Percentiles rank a stretch among this genome's conserved stretches.
These are phyloP conservation scores for Omphalotus guepiniiformis DNA, from an alignment of 768 basidiomycete genomes.

Conservation along the genomic window DNA sequence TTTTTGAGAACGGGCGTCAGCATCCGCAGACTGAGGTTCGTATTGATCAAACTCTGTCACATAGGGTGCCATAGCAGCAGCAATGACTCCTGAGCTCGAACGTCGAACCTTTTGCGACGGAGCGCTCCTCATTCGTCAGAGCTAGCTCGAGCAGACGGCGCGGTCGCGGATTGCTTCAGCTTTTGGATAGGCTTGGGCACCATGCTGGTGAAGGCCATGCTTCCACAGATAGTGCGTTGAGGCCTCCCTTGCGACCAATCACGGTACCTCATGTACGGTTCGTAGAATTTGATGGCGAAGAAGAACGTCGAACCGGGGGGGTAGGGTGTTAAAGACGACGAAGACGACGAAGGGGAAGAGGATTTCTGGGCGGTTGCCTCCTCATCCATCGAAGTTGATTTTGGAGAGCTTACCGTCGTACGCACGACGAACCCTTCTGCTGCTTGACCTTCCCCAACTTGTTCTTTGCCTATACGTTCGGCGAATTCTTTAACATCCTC, in stretches of 20 bases:
- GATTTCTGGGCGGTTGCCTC: slow-evolving; percentile 15
- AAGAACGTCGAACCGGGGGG: slow-evolving; percentile 47
- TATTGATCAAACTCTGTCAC: slow-evolving; percentile 13
- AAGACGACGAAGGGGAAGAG: too few relatives aligned
- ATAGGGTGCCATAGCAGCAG: slow-evolving; percentile 12
- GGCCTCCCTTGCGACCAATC: slow-evolving; percentile 6
- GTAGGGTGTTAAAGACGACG: too few relatives aligned
- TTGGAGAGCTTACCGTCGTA: slow-evolving; percentile 50
- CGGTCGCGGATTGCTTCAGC: background rate
- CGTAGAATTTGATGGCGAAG: slow-evolving; percentile 36
- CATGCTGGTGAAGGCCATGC: slow-evolving; percentile 12
- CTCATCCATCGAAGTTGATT: slow-evolving; percentile 19
- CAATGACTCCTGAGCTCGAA: slow-evolving; percentile 9
- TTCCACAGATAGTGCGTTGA: slow-evolving; percentile 13
- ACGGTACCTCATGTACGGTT: slow-evolving; percentile 3
- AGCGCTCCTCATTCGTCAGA: slow-evolving; percentile 6
- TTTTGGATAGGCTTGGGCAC: slow-evolving; percentile 1
- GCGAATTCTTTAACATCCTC: slow-evolving; percentile 72
- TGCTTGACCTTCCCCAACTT: slow-evolving; percentile 77
- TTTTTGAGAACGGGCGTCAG: too few relatives aligned
- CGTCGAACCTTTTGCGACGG: slow-evolving; percentile 9
- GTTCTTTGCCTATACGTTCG: slow-evolving; percentile 55
- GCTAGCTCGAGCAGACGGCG: background rate
- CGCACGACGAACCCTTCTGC: slow-evolving; percentile 96
- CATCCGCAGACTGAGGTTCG: slow-evolving; percentile 9